Conservation (phyloP, 352 stramenopile species). For the Phytophthora europaea region DNA sequence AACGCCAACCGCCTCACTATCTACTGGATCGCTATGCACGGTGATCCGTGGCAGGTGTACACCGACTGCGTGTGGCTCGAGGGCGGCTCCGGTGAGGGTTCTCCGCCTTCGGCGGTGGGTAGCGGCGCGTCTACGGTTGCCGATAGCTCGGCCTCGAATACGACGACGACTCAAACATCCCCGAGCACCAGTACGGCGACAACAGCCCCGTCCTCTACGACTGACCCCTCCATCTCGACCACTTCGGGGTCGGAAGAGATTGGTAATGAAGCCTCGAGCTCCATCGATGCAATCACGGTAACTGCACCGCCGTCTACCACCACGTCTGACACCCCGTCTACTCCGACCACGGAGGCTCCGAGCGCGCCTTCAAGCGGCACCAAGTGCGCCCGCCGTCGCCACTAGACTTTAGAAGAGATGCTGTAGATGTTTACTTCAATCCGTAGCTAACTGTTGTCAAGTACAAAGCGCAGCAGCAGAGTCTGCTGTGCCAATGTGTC, state of each 20-base stretch:
- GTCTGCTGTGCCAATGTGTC: background rate
- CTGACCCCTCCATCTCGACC: slow-evolving; percentile 4
- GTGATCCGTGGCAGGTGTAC: slow-evolving; percentile 71
- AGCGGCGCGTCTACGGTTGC: slow-evolving; percentile 15
- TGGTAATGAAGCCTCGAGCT: slow-evolving; percentile 22
- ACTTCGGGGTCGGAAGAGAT: slow-evolving; percentile 3
- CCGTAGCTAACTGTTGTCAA: slow-evolving; percentile 6
- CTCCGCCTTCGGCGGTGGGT: slow-evolving; percentile 28
- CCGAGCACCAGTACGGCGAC: slow-evolving; percentile 8
- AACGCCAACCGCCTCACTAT: slow-evolving; percentile 54
- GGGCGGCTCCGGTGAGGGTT: slow-evolving; percentile 33
- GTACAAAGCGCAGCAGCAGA: background rate
- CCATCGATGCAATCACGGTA: background rate
- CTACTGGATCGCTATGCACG: slow-evolving; percentile 71
- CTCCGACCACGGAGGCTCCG: slow-evolving; percentile 13
- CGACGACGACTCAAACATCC: slow-evolving; percentile 14
- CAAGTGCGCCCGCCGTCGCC: slow-evolving; percentile 37
- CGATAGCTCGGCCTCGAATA: slow-evolving; percentile 11
- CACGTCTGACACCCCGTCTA: background rate
- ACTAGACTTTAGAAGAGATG: slow-evolving; percentile 19
- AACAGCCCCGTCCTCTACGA: slow-evolving; percentile 16
- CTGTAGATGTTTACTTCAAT: background rate
- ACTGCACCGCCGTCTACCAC: background rate
- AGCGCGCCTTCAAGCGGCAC: slow-evolving; percentile 18
- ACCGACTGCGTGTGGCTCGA: slow-evolving; percentile 51